Percentiles rank a stretch among this genome's conserved stretches.
Conservation (phyloP, 208 protist species). For the Naegleria lovaniensis region DNA sequence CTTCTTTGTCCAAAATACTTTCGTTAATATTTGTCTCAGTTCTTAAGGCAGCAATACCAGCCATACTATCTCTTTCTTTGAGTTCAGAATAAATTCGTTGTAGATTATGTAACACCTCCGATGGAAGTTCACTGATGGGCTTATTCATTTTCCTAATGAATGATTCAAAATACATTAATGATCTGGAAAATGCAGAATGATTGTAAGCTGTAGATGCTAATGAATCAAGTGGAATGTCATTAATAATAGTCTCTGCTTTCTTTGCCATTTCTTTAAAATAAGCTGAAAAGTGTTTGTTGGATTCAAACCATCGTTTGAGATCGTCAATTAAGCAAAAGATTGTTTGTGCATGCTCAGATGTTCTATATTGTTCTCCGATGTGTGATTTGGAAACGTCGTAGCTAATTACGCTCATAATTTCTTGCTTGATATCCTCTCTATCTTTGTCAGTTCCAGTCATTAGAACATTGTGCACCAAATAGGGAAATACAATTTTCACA, state of each 20-base stretch:
- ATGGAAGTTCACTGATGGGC: neutral
- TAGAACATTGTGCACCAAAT: slow-evolving; percentile 36
- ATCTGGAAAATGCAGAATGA: neutral
- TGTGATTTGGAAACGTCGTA: slow-evolving; percentile 28
- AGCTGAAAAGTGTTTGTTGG: neutral
- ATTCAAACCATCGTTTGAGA: slow-evolving; percentile 26
- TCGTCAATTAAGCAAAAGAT: slow-evolving; percentile 35
- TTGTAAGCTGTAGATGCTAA: neutral
- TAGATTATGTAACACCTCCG: neutral
- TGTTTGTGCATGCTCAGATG: slow-evolving; percentile 34
- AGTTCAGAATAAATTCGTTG: slow-evolving; percentile 39
- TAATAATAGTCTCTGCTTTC: neutral
- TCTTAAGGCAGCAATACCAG: slow-evolving; percentile 30
- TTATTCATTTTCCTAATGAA: neutral
- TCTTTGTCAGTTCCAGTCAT: slow-evolving; percentile 22
- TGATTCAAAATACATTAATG: slow-evolving; percentile 22
- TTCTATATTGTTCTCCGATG: neutral
- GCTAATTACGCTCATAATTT: slow-evolving; percentile 29
- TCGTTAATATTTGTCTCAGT: slow-evolving; percentile 34
- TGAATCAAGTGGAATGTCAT: neutral
- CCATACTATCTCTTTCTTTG: slow-evolving; percentile 32
- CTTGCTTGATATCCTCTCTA: neutral
- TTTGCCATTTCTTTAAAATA: neutral
- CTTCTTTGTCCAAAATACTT: slow-evolving; percentile 39
- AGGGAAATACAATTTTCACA: slow-evolving; percentile 32